Evolutionary conservation across 2,329 filamentous ascomycete genomes (phyloP).

Genomic region (Geosmithia flava): DNA sequence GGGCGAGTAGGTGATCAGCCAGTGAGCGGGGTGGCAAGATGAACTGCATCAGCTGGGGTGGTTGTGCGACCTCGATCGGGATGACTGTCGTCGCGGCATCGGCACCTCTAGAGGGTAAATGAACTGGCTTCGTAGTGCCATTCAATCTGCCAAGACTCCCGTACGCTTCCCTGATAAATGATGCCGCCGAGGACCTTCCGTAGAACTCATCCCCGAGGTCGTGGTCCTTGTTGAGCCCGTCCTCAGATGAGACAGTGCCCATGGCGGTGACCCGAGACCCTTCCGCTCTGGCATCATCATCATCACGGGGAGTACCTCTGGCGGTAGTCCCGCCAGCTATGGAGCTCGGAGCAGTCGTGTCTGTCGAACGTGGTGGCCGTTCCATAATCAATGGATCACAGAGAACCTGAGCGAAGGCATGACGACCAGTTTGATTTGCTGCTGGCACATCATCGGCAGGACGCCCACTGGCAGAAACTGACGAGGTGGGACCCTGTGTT

Average conservation of each 20-base stretch:
- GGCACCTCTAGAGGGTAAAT: slow-evolving; percentile 6
- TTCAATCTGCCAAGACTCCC: slow-evolving; percentile 14
- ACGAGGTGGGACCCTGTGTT: background rate
- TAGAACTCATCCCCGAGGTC: slow-evolving; percentile 17
- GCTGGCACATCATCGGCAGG: too few species aligned
- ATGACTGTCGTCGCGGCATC: slow-evolving; percentile 1
- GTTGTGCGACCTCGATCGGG: background rate
- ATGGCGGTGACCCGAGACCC: slow-evolving; percentile 26
- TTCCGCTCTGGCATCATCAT: too few species aligned
- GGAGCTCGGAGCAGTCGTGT: slow-evolving; percentile 6
- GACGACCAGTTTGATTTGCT: too few species aligned
- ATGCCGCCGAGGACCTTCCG: slow-evolving; percentile 24
- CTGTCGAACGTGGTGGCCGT: slow-evolving; percentile 5
- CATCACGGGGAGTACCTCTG: too few species aligned
- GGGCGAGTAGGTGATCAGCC: slow-evolving; percentile 24
- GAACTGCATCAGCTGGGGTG: slow-evolving; percentile 10
- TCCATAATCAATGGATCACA: too few species aligned
- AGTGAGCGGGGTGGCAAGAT: slow-evolving; percentile 24
- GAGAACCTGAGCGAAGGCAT: too few species aligned
- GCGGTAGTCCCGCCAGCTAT: too few species aligned
- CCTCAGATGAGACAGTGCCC: slow-evolving; percentile 20
- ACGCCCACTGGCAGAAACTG: too few species aligned
- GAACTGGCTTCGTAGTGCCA: slow-evolving; percentile 3
- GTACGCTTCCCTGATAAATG: slow-evolving; percentile 25
- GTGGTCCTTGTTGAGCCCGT: slow-evolving; percentile 8